Base-by-base conservation (phyloP, 2,329 filamentous ascomycete species). In the Capronia epimyces region DNA sequence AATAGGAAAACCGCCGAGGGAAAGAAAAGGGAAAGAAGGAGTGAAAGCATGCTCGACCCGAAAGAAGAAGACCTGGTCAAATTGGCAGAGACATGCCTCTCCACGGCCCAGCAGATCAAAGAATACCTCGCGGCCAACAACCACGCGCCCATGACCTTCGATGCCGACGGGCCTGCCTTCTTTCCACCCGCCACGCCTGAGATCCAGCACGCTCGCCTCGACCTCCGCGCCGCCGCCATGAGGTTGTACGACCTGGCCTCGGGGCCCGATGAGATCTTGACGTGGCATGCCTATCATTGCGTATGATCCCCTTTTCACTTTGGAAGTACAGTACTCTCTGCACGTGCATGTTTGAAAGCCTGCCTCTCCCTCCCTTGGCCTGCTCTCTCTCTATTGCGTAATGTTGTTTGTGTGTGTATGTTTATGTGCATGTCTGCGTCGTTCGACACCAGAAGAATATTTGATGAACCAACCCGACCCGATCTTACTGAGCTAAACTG, bases 231-330 rank as follows among this genome's bases (percentile, higher is more conserved):
- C 2, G 60, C 62, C 1, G 50, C 62, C 4, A 49, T 56, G 39
- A 51, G 61, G 36, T 46, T 62, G 15, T 58, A 60, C 22, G 58
- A 62, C 32, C 50, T 64, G n/a, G 61, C 55, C 13, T 50, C 53
- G 13, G 63, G 62, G 3, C 61, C 59, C 2, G 56, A 58, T 13
- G 56, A 58, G 10, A 20, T 50, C 10, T 20, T 58, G 42, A 50
- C 36, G 6, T 56, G 42, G 43, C 50, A 58, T 43, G 42, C 48
- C 7, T 58, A 58, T 44, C 43, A 58, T 40, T 51, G 55, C 27
- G 56, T 58, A 41, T 27, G 55, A 50, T 8, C 20, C n/a, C 9
- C 3, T n/a, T n/a, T 32, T 32, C n/a, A 9, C 25, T 27, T n/a
- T n/a, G n/a, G n/a, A n/a, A n/a, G n/a, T n/a, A n/a, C n/a, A n/a